Percentiles rank a stretch among this genome's conserved stretches.
Conservation (phyloP, 805 yeast genomes). For the Saccharomycopsis javanensis region DNA sequence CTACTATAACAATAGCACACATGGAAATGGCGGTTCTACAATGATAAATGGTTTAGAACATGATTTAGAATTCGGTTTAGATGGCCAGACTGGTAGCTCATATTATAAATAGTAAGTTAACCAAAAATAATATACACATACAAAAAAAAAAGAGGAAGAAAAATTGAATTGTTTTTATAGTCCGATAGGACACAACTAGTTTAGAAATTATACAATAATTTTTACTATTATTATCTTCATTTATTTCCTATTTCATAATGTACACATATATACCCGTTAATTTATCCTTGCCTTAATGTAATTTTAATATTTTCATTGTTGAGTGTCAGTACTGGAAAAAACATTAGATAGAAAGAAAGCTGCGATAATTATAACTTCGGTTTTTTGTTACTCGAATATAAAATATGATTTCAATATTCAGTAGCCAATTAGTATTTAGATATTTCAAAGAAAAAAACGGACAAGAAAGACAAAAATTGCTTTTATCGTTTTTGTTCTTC, state of each 20-base stretch:
- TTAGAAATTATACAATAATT: not conserved
- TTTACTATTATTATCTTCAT: not conserved
- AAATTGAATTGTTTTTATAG: not conserved
- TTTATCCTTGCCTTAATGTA: not conserved
- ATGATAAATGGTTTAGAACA: constrained; percentile 43
- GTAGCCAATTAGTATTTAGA: too few relatives aligned
- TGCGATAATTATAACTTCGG: too few relatives aligned
- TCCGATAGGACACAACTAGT: not conserved
- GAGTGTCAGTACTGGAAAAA: too few relatives aligned
- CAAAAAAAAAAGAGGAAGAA: too few relatives aligned
- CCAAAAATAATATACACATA: too few relatives aligned
- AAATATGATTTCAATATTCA: too few relatives aligned
- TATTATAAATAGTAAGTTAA: not conserved
- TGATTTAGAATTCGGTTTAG: constrained; percentile 61
- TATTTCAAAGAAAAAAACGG: too few relatives aligned
- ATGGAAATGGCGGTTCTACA: not conserved
- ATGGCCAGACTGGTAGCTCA: constrained; percentile 28
- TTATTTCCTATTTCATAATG: not conserved
- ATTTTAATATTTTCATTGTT: too few relatives aligned
- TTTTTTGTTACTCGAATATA: too few relatives aligned
- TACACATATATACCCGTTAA: not conserved
- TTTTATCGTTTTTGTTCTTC: too few relatives aligned
- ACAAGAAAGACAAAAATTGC: too few relatives aligned
- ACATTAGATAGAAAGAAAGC: too few relatives aligned
- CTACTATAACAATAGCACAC: constrained; percentile 21